A percentile compares a stretch with the other conserved stretches of the same genome.
These are phyloP conservation scores for Papiliotrema nemorosa DNA, from an alignment of 1,284 basidiomycete genomes.

Conservation along the genomic window DNA sequence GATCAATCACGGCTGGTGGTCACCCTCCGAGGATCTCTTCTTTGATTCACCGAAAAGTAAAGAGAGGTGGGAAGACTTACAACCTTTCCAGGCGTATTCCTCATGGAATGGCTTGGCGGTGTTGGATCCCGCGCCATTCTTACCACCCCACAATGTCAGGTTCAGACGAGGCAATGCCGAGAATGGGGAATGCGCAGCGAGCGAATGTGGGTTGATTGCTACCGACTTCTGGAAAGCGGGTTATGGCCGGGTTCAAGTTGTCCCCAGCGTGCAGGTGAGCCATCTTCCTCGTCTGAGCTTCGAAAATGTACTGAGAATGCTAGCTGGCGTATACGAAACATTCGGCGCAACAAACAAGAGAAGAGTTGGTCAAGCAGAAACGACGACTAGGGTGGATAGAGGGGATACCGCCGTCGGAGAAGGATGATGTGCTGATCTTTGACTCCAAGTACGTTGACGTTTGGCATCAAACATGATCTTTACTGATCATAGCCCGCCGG, in stretches of 20 bases:
- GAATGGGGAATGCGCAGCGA: constrained; percentile 43
- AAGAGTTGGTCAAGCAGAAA: constrained; percentile 24
- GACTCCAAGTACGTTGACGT: constrained; percentile 21
- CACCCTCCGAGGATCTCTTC: constrained; percentile 42
- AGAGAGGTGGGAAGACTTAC: constrained; percentile 22
- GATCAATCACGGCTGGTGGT: constrained; percentile 41
- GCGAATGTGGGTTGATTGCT: constrained; percentile 44
- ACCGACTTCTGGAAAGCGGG: constrained; percentile 46
- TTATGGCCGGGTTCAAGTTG: constrained; percentile 41
- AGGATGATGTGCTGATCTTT: constrained; percentile 24
- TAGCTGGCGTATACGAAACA: constrained; percentile 46
- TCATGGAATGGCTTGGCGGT: constrained; percentile 48
- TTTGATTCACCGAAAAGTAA: constrained; percentile 27
- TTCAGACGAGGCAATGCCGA: constrained; percentile 36
- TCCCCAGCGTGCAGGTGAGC: constrained; percentile 46
- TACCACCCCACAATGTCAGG: constrained; percentile 34
- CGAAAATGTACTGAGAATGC: too few species aligned
- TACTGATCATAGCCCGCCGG: constrained; percentile 37
- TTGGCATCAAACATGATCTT: background rate
- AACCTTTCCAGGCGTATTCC: constrained; percentile 48
- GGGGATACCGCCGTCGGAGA: constrained; percentile 31
- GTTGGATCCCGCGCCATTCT: constrained; percentile 36
- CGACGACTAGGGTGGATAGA: constrained; percentile 34
- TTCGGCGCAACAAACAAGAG: constrained; percentile 30
- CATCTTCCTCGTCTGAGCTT: too few species aligned